Base-by-base conservation (phyloP, 208 protist species). In the Crithidia fasciculata region DNA sequence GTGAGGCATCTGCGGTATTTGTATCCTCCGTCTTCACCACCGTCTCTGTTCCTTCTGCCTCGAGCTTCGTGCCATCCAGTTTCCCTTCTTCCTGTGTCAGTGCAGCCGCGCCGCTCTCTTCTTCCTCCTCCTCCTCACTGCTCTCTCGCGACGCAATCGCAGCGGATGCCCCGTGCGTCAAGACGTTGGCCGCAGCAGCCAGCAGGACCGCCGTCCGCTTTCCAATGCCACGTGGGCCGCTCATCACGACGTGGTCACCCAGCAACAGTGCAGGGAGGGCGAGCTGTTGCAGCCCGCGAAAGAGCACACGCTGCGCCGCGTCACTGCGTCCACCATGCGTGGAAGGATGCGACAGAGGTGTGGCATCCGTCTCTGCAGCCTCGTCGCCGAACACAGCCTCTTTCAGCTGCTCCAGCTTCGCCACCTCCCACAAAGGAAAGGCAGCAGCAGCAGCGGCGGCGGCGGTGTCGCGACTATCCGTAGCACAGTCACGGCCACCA, bases 181-280 rank as follows among this genome's bases (percentile, higher is more conserved):
- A 57, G 15, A 76, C 40, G 47, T 81, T 82, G 0, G 61, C 53
- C 4, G 69, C 81, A 7, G 78, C 70, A 0, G 85, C 81, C 12
- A 96, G 65, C 19, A 82, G 59, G 18, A 82, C 74, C 4, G 87
- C 82, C 18, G 83, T 88, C 37, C 83, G 76, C 68, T 92, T 91
- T 19, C 91, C 91, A 2, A 74, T 47, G 3, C 82, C 82, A 5
- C 67, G 72, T n/a, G 91, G 91, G 1, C 83, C 91, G 55, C 77
- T 70, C 39, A 88, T 69, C 5, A 94, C 36, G 2, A 83, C 86
- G 80, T 96, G 91, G 53, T 91, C 76, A 4, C 91, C 91, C 0
- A 89, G 66, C 41, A 96, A 76, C 74, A 94, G 81, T 5, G 83
- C 72, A 0, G 87, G 77, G 43, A 96, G 65, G 0, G 83, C 83